These are phyloP conservation scores for Lunasporangiospora selenospora DNA, from an alignment of 192 early-diverging fungal genomes.

Conservation along the genomic window DNA sequence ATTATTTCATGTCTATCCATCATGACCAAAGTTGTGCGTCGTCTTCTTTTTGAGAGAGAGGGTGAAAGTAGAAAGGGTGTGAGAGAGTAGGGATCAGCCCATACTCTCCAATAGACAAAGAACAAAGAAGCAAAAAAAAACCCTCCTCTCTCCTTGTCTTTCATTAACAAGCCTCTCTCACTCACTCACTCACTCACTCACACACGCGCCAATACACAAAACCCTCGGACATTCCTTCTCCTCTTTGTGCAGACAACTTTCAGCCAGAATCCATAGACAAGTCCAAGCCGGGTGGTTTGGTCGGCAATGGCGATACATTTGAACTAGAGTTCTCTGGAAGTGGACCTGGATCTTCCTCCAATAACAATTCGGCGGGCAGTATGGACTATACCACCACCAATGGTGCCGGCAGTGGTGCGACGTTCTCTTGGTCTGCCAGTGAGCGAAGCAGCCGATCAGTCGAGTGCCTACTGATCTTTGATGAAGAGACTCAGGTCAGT, in stretches of 20 bases:
- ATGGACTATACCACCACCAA: neutral
- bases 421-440: slow-evolving; percentile 23
- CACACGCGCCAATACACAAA: too few species aligned
- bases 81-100: too few species aligned
- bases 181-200: neutral
- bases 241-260: slow-evolving; percentile 22
- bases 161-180: too few species aligned
- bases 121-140: too few species aligned
- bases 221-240: neutral
- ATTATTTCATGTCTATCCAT: too few species aligned
- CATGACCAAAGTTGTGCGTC: too few species aligned
- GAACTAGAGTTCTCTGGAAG: slow-evolving; percentile 40
- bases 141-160: too few species aligned
- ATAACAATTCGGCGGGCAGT: too few species aligned
- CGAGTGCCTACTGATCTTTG: slow-evolving; percentile 42
- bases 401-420: slow-evolving; percentile 1
- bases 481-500: slow-evolving; percentile 42
- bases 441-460: slow-evolving; percentile 17
- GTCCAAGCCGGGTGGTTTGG: slow-evolving; percentile 29
- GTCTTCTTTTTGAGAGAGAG: too few species aligned
- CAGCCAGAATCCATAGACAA: slow-evolving; percentile 46
- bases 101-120: too few species aligned
- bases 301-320: slow-evolving; percentile 40
- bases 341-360: slow-evolving; percentile 7
- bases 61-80: too few species aligned